Evolutionary conservation across 78 protist species (phyloP).

Genomic region (Dictyostelium citrinum): DNA sequence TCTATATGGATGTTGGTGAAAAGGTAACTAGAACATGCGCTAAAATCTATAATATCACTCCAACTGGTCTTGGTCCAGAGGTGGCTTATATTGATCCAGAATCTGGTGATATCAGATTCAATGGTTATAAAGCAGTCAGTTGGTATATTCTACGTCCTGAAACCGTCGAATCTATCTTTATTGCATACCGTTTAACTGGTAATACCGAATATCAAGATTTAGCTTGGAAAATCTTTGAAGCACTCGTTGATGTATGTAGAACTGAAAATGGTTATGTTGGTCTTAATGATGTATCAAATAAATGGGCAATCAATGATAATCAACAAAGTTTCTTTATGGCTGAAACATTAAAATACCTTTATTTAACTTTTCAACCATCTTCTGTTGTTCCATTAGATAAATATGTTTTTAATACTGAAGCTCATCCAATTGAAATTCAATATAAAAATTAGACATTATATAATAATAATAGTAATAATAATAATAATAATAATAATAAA

Average conservation of each 20-base stretch:
- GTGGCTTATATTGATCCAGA: conserved; percentile 10
- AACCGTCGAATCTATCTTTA: conserved; percentile 86
- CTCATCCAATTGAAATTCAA: conserved; percentile 87
- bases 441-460: neutral
- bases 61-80: conserved; percentile 88
- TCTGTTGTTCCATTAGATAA: conserved; percentile 79
- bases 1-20: conserved; percentile 41
- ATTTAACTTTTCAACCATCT: conserved; percentile 83
- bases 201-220: conserved; percentile 84
- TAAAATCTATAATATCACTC: conserved; percentile 12
- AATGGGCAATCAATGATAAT: neutral
- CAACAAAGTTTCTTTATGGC: conserved; percentile 92
- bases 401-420: conserved; percentile 97
- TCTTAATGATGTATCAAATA: conserved; percentile 31
- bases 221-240: conserved; percentile 89
- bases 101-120: neutral
- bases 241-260: conserved; percentile 74
- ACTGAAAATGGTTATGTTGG: conserved; percentile 76
- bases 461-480: neutral
- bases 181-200: conserved; percentile 80
- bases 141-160: conserved; percentile 92
- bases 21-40: conserved; percentile 63
- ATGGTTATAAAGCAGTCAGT: neutral
- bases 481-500: neutral
- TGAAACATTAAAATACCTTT: conserved; percentile 94